Conservation (phyloP, 495 filamentous ascomycete species). For the Aspergillus cavernicola region DNA sequence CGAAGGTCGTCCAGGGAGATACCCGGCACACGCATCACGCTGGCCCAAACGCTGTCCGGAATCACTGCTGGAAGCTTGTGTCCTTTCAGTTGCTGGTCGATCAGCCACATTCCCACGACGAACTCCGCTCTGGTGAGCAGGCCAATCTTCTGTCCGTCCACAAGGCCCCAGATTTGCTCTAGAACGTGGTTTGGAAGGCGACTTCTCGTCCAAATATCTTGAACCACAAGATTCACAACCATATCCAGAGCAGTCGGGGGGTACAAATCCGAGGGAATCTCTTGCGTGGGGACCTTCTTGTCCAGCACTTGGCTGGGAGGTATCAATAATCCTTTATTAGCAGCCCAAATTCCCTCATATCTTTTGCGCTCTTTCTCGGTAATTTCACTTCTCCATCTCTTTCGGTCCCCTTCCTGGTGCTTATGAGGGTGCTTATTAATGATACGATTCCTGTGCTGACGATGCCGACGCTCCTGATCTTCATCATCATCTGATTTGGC, state of each 20-base stretch:
- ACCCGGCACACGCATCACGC: constrained; percentile 59
- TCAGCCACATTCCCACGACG: constrained; percentile 91
- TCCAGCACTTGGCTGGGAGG: constrained; percentile 13
- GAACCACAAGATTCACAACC: constrained; percentile 74
- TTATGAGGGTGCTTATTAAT: constrained; percentile 73
- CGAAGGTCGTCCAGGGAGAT: constrained; percentile 25
- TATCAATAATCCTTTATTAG: constrained; percentile 72
- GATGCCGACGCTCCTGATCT: constrained; percentile 29
- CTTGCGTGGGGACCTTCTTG: background rate
- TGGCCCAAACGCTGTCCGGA: constrained; percentile 80
- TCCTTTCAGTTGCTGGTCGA: constrained; percentile 85
- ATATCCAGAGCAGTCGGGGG: constrained; percentile 40
- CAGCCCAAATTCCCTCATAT: constrained; percentile 98
- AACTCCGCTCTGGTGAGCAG: constrained; percentile 74
- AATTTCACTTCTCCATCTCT: constrained; percentile 76
- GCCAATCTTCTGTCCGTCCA: constrained; percentile 61
- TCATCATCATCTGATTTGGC: constrained; percentile 57
- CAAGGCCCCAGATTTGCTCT: constrained; percentile 81
- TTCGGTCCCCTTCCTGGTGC: constrained; percentile 82
- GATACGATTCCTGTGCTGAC: constrained; percentile 40
- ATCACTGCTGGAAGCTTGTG: constrained; percentile 80
- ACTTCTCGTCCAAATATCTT: constrained; percentile 83
- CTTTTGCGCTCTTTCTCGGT: constrained; percentile 75
- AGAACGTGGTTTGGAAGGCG: constrained; percentile 64
- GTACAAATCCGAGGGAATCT: constrained; percentile 13